Conservation (phyloP, 1,284 basidiomycete genomes). For the Phlebopus sp. region DNA sequence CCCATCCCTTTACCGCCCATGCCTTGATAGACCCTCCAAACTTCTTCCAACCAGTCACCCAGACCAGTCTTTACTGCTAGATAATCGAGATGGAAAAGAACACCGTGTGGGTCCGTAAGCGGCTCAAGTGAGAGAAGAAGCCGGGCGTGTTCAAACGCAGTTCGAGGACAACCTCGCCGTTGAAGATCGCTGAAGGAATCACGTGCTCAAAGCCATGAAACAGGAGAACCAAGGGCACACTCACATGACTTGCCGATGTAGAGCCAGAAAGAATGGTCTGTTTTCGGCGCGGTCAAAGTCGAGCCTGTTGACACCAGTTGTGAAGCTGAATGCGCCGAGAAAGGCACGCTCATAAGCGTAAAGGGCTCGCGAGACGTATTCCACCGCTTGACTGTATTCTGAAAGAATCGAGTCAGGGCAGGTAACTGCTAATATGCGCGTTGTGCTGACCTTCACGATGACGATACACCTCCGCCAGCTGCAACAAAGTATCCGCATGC, state of each 20-base stretch:
- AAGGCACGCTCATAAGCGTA: constrained; percentile 90
- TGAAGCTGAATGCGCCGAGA: constrained; percentile 79
- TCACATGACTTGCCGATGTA: constrained; percentile 76
- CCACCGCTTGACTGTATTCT: constrained; percentile 83
- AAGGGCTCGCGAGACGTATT: constrained; percentile 82
- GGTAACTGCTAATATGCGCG: background rate
- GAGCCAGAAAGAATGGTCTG: constrained; percentile 78
- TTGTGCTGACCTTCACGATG: constrained; percentile 71
- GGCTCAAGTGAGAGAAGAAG: constrained; percentile 82
- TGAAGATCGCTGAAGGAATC: constrained; percentile 63
- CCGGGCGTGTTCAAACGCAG: constrained; percentile 86
- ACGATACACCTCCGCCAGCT: constrained; percentile 80
- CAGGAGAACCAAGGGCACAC: constrained; percentile 24
- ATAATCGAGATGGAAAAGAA: constrained; percentile 81
- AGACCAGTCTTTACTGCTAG: constrained; percentile 80
- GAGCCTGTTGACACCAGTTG: constrained; percentile 74
- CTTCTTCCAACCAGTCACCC: constrained; percentile 72
- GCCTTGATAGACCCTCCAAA: constrained; percentile 46
- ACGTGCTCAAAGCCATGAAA: background rate
- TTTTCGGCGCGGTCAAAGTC: constrained; percentile 87
- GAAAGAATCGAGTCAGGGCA: constrained; percentile 2
- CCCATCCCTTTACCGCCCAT: constrained; percentile 12
- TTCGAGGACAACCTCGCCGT: constrained; percentile 83
- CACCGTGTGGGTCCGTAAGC: constrained; percentile 81
- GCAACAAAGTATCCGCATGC: constrained; percentile 89